phyloP scores from a whole-genome alignment of 768 basidiomycete species.

The Dentipellis sp. region DNA sequence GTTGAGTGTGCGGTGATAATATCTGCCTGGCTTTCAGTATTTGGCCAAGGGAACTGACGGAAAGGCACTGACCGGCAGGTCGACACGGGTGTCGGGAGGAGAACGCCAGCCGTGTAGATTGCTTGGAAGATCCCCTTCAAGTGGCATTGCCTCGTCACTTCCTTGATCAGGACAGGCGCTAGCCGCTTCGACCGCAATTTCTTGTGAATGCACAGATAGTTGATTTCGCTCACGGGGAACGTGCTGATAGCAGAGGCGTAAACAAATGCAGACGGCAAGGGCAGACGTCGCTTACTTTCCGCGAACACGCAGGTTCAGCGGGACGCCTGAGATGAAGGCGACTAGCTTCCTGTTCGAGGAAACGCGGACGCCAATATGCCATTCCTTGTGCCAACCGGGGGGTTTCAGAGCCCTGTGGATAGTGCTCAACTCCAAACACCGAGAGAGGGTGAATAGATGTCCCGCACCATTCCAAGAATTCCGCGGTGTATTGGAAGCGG shows the following conservation, averaged over 20 bases:
- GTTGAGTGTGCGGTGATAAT: slow-evolving; percentile 88
- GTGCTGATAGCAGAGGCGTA: slow-evolving; percentile 31
- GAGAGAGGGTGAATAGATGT: not conserved
- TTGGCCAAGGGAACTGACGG: not conserved
- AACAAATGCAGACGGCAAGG: not conserved
- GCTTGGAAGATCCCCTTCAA: slow-evolving; percentile 91
- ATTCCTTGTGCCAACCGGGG: slow-evolving; percentile 87
- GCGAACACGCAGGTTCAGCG: slow-evolving; percentile 78
- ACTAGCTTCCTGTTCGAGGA: slow-evolving; percentile 87
- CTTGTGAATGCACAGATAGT: slow-evolving; percentile 97
- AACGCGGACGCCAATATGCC: slow-evolving; percentile 95
- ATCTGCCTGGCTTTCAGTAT: slow-evolving; percentile 34
- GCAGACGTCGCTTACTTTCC: slow-evolving; percentile 46
- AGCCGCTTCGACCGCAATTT: slow-evolving; percentile 92
- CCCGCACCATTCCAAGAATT: slow-evolving; percentile 82
- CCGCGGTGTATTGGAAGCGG: slow-evolving; percentile 91
- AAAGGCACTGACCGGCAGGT: slow-evolving; percentile 54
- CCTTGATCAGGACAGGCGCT: slow-evolving; percentile 94
- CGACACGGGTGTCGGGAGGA: slow-evolving; percentile 88
- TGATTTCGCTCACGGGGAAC: slow-evolving; percentile 81
- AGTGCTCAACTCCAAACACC: not conserved
- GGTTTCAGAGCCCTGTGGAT: slow-evolving; percentile 79
- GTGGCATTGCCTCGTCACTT: slow-evolving; percentile 89
- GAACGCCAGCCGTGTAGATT: slow-evolving; percentile 90
- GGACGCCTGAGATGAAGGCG: slow-evolving; percentile 93